Conservation (phyloP, 164 flowering plant genomes). For the Cinnamomum chago region DNA sequence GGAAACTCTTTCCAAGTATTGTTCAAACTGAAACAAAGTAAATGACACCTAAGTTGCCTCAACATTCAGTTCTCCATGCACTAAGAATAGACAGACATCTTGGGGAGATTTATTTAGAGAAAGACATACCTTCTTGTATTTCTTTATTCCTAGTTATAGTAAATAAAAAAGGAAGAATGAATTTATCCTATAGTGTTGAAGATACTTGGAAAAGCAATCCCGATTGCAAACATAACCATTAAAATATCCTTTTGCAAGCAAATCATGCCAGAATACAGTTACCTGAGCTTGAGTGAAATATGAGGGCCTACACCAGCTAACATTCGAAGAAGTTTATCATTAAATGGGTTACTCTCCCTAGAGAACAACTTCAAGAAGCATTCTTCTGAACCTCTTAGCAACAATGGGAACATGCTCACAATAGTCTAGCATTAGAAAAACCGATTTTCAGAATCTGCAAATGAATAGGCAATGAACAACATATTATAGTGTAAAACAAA, state of each 20-base stretch:
- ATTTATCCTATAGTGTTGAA: not conserved
- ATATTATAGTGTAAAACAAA: too few species aligned
- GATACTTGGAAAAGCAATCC: not conserved
- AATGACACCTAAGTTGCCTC: not conserved
- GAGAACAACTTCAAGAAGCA: slow-evolving; percentile 39
- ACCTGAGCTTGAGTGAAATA: slow-evolving; percentile 59
- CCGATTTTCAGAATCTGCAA: not conserved
- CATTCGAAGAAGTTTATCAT: slow-evolving; percentile 53
- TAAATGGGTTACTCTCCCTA: slow-evolving; percentile 29
- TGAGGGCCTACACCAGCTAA: slow-evolving; percentile 60
- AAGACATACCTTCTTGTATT: too few species aligned
- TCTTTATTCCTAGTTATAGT: too few species aligned
- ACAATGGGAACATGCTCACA: slow-evolving; percentile 51
- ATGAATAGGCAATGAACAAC: not conserved
- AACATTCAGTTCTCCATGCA: not conserved
- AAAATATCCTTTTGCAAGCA: not conserved
- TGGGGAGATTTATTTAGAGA: not conserved
- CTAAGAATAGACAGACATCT: not conserved
- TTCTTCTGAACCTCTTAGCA: slow-evolving; percentile 68
- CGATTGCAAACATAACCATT: not conserved
- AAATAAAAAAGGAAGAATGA: not conserved
- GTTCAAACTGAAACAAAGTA: not conserved
- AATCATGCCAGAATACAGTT: slow-evolving; percentile 11
- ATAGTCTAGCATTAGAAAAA: slow-evolving; percentile 38
- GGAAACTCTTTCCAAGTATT: not conserved